Evolutionary conservation across 768 basidiomycete species (phyloP).

Genomic region (Sutorius australiensis): DNA sequence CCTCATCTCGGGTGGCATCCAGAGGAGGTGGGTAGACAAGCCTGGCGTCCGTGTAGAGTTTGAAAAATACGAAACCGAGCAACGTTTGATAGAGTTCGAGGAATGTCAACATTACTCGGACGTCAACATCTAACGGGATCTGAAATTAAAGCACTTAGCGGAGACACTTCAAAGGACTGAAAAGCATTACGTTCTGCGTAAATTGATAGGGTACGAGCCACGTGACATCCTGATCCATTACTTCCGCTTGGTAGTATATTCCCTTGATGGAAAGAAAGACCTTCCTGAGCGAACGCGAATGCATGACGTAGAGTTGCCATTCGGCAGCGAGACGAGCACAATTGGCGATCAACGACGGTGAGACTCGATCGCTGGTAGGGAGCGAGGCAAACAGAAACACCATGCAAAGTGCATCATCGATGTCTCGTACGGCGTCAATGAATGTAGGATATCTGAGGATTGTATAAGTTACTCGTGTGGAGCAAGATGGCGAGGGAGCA

Average conservation of each 20-base stretch:
- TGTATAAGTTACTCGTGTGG: constrained; percentile 8
- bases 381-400: constrained; percentile 88
- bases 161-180: constrained; percentile 1
- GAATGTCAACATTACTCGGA: constrained; percentile 97
- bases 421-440: constrained; percentile 90
- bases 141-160: constrained; percentile 31
- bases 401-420: constrained; percentile 97
- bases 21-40: constrained; percentile 94
- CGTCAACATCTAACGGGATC: constrained; percentile 94
- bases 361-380: constrained; percentile 79
- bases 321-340: constrained; percentile 88
- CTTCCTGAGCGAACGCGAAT: constrained; percentile 78
- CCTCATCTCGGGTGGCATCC: constrained; percentile 76
- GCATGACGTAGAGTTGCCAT: constrained; percentile 97
- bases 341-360: constrained; percentile 82
- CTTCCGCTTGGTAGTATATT: constrained; percentile 94
- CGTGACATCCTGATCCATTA: constrained; percentile 87
- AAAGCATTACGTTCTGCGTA: constrained; percentile 74
- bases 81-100: constrained; percentile 96
- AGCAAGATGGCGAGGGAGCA: neutral
- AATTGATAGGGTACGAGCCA: constrained; percentile 99
- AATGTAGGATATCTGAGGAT: constrained; percentile 88
- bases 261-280: constrained; percentile 97
- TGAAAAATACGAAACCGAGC: constrained; percentile 88
- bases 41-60: constrained; percentile 92